Evolutionary conservation across 805 yeast genomes (phyloP).

Genomic region (Pichia sporocuriosa): DNA sequence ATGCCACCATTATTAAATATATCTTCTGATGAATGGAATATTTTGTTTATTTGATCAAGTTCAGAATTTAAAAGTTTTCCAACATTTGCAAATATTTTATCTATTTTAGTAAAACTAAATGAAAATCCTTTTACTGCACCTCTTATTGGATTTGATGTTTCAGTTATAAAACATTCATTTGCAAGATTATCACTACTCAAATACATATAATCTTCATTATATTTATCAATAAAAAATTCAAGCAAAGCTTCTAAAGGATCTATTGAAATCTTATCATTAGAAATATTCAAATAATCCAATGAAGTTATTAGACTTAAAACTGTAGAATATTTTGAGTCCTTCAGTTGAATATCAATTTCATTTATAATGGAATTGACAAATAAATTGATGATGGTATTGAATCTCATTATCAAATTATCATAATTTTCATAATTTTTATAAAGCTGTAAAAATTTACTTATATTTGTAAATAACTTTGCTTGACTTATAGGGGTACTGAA

Average conservation of each 20-base stretch:
- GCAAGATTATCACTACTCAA: constrained; percentile 19
- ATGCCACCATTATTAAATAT: background rate
- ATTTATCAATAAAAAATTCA: constrained; percentile 29
- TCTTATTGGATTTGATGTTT: constrained; percentile 9
- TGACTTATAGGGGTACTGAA: constrained; percentile 28
- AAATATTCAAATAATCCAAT: constrained; percentile 19
- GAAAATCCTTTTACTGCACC: constrained; percentile 28
- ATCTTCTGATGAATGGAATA: constrained; percentile 20
- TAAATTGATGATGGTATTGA: constrained; percentile 53
- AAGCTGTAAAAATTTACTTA: constrained; percentile 23
- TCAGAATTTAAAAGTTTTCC: constrained; percentile 19
- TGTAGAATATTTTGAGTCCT: constrained; percentile 36
- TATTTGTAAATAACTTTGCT: constrained; percentile 26
- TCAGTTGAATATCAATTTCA: constrained; percentile 58
- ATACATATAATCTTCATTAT: constrained; percentile 25
- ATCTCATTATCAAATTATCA: constrained; percentile 28
- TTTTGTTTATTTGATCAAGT: constrained; percentile 23
- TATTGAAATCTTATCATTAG: constrained; percentile 30
- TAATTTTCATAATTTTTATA: constrained; percentile 19
- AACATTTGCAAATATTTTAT: constrained; percentile 21
- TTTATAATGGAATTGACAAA: constrained; percentile 65
- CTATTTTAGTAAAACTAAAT: constrained; percentile 20
- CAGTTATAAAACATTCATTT: constrained; percentile 17
- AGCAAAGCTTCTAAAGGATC: constrained; percentile 29
- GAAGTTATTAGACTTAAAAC: constrained; percentile 27